A percentile compares a stretch with the other conserved stretches of the same genome.
Conservation (phyloP, 352 stramenopile species). For the Globisporangium uncinulatum region DNA sequence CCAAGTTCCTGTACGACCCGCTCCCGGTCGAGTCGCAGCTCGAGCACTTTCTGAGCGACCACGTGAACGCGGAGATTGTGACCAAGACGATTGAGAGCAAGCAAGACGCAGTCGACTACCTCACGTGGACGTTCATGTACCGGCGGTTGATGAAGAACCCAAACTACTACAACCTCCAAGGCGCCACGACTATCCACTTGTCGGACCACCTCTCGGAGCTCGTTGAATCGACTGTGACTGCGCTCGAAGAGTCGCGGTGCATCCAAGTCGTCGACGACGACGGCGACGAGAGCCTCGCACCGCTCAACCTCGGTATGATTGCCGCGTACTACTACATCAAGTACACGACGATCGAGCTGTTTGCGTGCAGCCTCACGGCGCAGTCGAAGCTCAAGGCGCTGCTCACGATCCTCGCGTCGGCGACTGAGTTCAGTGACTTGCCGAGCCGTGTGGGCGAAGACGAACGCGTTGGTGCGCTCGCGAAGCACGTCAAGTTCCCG, state of each 20-base stretch:
- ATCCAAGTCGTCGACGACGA: conserved; percentile 94
- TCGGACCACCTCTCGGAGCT: conserved; percentile 99
- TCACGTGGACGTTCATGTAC: conserved; percentile 99
- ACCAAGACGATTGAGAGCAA: conserved; percentile 98
- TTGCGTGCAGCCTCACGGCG: conserved; percentile 94
- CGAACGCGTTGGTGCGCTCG: conserved; percentile 90
- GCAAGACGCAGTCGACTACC: conserved; percentile 98
- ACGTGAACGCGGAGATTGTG: conserved; percentile 99
- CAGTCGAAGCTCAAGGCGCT: conserved; percentile 97
- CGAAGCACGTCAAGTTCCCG: conserved; percentile 92
- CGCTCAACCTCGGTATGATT: conserved; percentile 99
- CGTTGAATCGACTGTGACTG: conserved; percentile 95
- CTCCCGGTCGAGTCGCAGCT: conserved; percentile 99
- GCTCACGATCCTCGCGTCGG: conserved; percentile 95
- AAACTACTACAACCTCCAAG: conserved; percentile 99
- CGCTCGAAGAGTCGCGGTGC: conserved; percentile 96
- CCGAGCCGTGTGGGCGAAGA: conserved; percentile 93
- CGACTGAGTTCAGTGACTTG: conserved; percentile 95
- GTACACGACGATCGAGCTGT: conserved; percentile 99
- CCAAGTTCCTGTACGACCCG: conserved; percentile 99
- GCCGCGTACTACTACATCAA: conserved; percentile 99
- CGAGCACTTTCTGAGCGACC: conserved; percentile 97
- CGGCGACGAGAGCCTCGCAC: conserved; percentile 87
- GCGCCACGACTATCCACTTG: conserved; percentile 88
- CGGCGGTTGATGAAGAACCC: conserved; percentile 98